phyloP scores from a whole-genome alignment of 1,284 basidiomycete genomes.

The Amylostereum areolatum region DNA sequence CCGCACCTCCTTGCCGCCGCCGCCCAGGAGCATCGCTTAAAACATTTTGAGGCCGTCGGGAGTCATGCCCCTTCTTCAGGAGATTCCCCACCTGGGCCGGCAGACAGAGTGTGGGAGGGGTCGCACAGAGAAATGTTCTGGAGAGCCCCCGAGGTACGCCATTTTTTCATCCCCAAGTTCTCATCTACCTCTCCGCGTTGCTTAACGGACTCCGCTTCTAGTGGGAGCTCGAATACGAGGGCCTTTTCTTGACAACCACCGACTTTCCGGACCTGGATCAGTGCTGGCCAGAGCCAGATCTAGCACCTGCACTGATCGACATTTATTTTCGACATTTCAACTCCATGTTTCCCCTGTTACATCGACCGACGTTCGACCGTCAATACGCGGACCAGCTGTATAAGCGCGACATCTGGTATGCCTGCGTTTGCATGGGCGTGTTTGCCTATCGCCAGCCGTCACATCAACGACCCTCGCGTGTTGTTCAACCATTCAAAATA shows the following conservation, averaged over 20 bases:
- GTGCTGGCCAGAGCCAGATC: constrained; percentile 50
- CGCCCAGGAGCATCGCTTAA: constrained; percentile 40
- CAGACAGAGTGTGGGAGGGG: not conserved
- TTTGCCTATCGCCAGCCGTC: constrained; percentile 46
- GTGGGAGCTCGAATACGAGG: constrained; percentile 61
- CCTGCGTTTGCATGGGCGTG: constrained; percentile 40
- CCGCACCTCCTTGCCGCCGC: constrained; percentile 40
- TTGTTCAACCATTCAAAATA: constrained; percentile 29
- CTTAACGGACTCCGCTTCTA: constrained; percentile 17
- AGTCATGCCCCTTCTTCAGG: not conserved
- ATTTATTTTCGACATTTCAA: constrained; percentile 43
- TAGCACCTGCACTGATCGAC: constrained; percentile 38
- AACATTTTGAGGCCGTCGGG: constrained; percentile 30
- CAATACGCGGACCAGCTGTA: constrained; percentile 37
- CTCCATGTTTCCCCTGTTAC: constrained; percentile 39
- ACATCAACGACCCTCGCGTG: constrained; percentile 40
- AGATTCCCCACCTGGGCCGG: no score
- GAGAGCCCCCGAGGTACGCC: not conserved
- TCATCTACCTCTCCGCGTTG: not conserved
- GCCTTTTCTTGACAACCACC: constrained; percentile 29
- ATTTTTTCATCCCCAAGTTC: not conserved
- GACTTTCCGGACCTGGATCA: constrained; percentile 33
- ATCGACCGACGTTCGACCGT: constrained; percentile 40
- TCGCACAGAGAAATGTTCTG: not conserved
- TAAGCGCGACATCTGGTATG: constrained; percentile 38